These are phyloP conservation scores for Carex scoparia DNA, from an alignment of 176 grass and related monocot species.

Conservation along the genomic window DNA sequence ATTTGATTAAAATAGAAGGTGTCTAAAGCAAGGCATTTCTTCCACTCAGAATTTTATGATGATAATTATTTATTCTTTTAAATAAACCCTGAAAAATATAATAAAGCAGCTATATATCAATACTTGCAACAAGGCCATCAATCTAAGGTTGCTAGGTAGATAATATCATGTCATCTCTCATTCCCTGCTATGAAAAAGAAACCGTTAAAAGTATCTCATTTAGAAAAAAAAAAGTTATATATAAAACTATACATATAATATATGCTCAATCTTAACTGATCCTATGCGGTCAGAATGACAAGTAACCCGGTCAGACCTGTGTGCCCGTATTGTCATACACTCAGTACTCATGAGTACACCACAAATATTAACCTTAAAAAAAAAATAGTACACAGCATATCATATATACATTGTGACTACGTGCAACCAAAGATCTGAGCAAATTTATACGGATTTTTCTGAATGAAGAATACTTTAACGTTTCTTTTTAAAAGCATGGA, in stretches of 20 bases:
- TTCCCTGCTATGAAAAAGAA: neutral
- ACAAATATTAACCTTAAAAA: neutral
- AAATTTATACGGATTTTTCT: slow-evolving; percentile 5
- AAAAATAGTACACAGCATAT: neutral
- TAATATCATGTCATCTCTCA: neutral
- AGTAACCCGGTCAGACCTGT: neutral
- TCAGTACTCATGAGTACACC: neutral
- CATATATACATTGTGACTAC: slow-evolving; percentile 10
- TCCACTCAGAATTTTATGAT: neutral
- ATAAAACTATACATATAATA: neutral
- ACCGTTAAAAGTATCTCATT: neutral
- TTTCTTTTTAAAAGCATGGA: slow-evolving; percentile 9
- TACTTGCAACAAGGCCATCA: neutral
- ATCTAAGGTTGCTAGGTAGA: neutral
- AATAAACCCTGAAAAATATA: neutral
- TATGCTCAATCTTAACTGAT: neutral
- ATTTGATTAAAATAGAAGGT: too few species aligned
- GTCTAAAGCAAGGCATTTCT: too few species aligned
- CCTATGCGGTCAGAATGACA: neutral
- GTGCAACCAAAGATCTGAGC: neutral
- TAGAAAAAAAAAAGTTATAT: neutral
- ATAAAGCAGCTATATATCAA: neutral
- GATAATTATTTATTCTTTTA: neutral
- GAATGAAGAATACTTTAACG: slow-evolving; percentile 10
- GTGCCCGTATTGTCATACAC: neutral